Conservation (phyloP, 192 early-diverging fungal species). For the Backusella psychrophila region DNA sequence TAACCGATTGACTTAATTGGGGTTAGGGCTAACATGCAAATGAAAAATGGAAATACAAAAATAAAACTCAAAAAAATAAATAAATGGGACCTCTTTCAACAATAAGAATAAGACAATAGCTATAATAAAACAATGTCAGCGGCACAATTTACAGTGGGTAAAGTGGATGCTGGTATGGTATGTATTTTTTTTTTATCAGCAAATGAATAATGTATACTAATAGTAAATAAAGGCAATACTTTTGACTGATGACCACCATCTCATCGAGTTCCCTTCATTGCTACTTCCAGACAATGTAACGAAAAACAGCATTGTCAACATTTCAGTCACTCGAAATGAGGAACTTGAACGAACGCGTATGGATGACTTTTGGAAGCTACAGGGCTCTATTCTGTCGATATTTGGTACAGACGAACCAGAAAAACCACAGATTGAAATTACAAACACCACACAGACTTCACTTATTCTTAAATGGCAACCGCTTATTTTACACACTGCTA, state of each 20-base stretch:
- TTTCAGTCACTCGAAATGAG: constrained; percentile 88
- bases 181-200: background rate
- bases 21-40: background rate
- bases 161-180: constrained; percentile 92
- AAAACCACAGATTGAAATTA: constrained; percentile 70
- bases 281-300: constrained; percentile 91
- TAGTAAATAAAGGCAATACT: constrained; percentile 63
- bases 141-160: constrained; percentile 84
- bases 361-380: constrained; percentile 79
- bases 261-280: constrained; percentile 96
- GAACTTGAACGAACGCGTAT: constrained; percentile 83
- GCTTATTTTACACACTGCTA: constrained; percentile 77
- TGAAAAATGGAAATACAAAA: background rate
- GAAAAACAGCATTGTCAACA: constrained; percentile 93
- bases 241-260: constrained; percentile 95
- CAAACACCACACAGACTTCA: constrained; percentile 82
- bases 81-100: too few relatives aligned
- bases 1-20: background rate
- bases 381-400: constrained; percentile 76
- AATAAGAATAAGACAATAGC: too few relatives aligned
- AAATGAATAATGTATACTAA: background rate
- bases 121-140: constrained; percentile 35
- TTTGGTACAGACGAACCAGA: constrained; percentile 82
- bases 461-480: constrained; percentile 90
- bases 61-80: background rate